Conservation (phyloP, 148 eudicot species). For the Suaeda aralocaspica region DNA sequence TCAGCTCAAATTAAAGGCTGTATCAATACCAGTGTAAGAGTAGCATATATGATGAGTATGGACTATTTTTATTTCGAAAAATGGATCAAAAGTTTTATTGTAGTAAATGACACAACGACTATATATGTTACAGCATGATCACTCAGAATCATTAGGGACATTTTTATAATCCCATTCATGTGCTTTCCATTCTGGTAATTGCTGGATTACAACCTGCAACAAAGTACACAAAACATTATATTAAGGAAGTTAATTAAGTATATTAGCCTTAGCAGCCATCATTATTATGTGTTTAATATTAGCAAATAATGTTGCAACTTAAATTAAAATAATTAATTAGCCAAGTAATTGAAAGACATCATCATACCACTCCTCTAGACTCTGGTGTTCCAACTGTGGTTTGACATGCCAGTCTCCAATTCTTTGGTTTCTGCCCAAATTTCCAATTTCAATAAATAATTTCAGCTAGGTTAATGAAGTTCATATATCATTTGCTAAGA, state of each 20-base stretch:
- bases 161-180: conserved; percentile 67
- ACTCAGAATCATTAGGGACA: conserved; percentile 30
- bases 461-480: not conserved
- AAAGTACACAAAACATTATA: not conserved
- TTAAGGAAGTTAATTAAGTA: not conserved
- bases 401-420: conserved; percentile 90
- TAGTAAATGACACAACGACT: no score
- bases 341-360: no score
- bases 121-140: not conserved
- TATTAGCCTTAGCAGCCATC: no score
- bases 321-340: not conserved
- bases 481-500: not conserved
- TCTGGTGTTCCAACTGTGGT: conserved; percentile 62
- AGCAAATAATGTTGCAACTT: no score
- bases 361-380: conserved; percentile 72
- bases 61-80: no score
- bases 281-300: no score
- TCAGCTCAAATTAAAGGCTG: no score
- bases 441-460: not conserved
- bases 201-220: conserved; percentile 77
- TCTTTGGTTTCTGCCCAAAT: conserved; percentile 64
- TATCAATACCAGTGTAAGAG: no score
- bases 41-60: not conserved
- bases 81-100: no score
- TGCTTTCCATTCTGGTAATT: conserved; percentile 92